A percentile compares a stretch with the other conserved stretches of the same genome.
These are phyloP conservation scores for Penicillium cinerascens DNA, from an alignment of 495 filamentous ascomycete species.

Conservation along the genomic window DNA sequence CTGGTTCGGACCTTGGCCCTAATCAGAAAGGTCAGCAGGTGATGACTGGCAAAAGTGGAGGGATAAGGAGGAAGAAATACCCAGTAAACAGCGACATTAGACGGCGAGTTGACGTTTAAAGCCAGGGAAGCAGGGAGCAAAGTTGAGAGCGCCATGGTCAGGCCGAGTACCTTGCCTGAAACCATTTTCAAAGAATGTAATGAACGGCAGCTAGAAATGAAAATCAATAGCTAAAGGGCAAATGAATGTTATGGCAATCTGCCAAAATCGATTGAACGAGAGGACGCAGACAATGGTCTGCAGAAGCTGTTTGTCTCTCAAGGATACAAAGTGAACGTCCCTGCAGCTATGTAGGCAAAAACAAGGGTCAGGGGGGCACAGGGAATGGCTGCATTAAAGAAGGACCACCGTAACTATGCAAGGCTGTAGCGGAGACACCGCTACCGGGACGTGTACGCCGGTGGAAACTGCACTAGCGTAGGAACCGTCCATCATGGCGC, in stretches of 20 bases:
- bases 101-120: slow-evolving; percentile 46
- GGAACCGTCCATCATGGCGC: too few relatives aligned
- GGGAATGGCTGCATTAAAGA: slow-evolving; percentile 3
- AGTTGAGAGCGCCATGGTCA: slow-evolving; percentile 27
- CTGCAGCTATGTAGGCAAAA: slow-evolving; percentile 3
- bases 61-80: slow-evolving; percentile 33
- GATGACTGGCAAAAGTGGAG: not conserved
- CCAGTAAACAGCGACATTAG: slow-evolving; percentile 65
- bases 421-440: too few relatives aligned
- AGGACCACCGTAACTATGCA: not conserved
- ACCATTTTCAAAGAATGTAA: slow-evolving; percentile 33
- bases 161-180: slow-evolving; percentile 24
- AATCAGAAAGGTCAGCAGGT: slow-evolving; percentile 2
- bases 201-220: slow-evolving; percentile 20
- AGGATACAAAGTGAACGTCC: slow-evolving; percentile 22
- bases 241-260: slow-evolving; percentile 18
- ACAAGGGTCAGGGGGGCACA: not conserved
- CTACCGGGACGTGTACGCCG: too few relatives aligned
- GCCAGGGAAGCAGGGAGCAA: slow-evolving; percentile 36
- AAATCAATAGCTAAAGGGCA: slow-evolving; percentile 8
- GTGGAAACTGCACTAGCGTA: too few relatives aligned
- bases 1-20: slow-evolving; percentile 52
- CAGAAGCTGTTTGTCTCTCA: slow-evolving; percentile 23
- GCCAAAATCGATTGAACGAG: slow-evolving; percentile 33
- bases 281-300: slow-evolving; percentile 50